Conservation (phyloP, 2,329 filamentous ascomycete species). For the Pyricularia pennisetigena region DNA sequence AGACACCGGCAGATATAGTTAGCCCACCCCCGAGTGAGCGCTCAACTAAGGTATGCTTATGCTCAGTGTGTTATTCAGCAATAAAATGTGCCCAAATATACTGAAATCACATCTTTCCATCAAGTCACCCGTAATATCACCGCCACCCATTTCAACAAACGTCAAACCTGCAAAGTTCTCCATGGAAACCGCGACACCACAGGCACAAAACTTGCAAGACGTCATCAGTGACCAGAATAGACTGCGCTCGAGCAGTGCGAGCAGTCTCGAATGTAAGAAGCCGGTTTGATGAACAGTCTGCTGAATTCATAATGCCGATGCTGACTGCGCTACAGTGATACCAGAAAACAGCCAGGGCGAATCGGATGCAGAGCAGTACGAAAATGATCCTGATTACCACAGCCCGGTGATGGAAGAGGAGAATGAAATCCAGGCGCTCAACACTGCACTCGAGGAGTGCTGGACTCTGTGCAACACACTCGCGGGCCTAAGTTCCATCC, state of each 20-base stretch:
- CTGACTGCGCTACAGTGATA: constrained; percentile 33
- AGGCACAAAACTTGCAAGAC: constrained; percentile 74
- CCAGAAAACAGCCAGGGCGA: constrained; percentile 36
- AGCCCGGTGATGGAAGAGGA: constrained; percentile 30
- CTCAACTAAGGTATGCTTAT: constrained; percentile 23
- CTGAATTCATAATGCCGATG: background rate
- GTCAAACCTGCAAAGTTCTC: constrained; percentile 58
- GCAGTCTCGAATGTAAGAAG: constrained; percentile 66
- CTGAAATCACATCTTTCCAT: constrained; percentile 6
- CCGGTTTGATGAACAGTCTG: background rate
- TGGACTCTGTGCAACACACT: constrained; percentile 93
- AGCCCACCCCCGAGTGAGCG: constrained; percentile 24
- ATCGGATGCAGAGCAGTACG: constrained; percentile 42
- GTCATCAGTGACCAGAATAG: constrained; percentile 47
- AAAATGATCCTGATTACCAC: constrained; percentile 37
- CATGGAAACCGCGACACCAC: constrained; percentile 63
- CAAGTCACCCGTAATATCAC: constrained; percentile 35
- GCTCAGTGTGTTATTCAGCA: background rate
- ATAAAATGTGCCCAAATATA: background rate
- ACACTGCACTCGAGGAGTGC: constrained; percentile 72
- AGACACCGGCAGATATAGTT: constrained; percentile 23
- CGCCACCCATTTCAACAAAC: constrained; percentile 67
- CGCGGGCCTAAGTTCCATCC: constrained; percentile 73
- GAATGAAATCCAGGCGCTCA: constrained; percentile 59
- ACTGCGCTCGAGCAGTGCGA: constrained; percentile 56